Percentiles rank a stretch among this genome's conserved stretches.
Conservation (phyloP, 768 basidiomycete species). For the Pisolithus albus region DNA sequence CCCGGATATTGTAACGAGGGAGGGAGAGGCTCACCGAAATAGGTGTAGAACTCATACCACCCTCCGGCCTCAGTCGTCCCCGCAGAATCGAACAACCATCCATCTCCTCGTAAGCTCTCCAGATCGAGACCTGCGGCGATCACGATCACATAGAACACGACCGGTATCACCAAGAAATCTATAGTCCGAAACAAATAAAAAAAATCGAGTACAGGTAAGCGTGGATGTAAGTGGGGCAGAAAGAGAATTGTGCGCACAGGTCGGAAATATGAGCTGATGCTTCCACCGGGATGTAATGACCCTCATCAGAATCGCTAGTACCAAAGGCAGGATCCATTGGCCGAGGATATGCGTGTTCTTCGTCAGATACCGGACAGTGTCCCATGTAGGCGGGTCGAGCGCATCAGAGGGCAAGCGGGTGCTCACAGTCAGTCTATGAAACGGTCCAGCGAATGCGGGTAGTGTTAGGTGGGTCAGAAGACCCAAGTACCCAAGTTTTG, state of each 20-base stretch:
- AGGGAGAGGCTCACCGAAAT: slow-evolving; percentile 52
- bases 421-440: slow-evolving; percentile 70
- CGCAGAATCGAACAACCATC: slow-evolving; percentile 79
- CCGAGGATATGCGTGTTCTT: slow-evolving; percentile 52
- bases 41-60: slow-evolving; percentile 86
- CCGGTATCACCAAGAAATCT: slow-evolving; percentile 80
- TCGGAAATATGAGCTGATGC: slow-evolving; percentile 89
- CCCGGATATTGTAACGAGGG: neutral
- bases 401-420: slow-evolving; percentile 76
- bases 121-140: slow-evolving; percentile 57
- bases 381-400: slow-evolving; percentile 54
- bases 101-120: slow-evolving; percentile 46
- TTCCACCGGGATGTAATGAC: slow-evolving; percentile 72
- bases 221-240: slow-evolving; percentile 1
- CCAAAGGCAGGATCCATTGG: slow-evolving; percentile 77
- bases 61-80: slow-evolving; percentile 23
- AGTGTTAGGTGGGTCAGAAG: neutral
- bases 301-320: slow-evolving; percentile 69
- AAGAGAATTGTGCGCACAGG: slow-evolving; percentile 47
- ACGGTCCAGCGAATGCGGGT: neutral
- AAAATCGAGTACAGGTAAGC: neutral
- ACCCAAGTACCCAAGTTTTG: neutral
- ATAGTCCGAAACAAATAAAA: no score
- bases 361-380: slow-evolving; percentile 64
- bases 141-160: slow-evolving; percentile 78